phyloP scores from a whole-genome alignment of 768 basidiomycete species.

The Amanita fuliginea region DNA sequence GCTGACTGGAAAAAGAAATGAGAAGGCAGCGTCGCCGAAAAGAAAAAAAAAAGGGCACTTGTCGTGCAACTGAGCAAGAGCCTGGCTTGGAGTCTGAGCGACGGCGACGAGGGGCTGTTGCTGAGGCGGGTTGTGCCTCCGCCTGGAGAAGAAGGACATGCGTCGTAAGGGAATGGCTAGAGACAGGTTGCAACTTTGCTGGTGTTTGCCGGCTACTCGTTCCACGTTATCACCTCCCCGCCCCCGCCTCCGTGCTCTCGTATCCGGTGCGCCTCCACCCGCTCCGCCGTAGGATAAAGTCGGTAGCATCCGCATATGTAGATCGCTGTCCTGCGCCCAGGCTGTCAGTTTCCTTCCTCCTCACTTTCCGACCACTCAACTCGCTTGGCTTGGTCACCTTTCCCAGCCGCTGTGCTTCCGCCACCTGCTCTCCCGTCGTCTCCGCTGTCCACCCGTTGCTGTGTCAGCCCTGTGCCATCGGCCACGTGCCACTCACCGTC shows the following conservation, averaged over 20 bases:
- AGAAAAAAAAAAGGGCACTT: conserved; percentile 9
- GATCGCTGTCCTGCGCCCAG: conserved; percentile 60
- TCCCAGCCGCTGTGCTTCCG: conserved; percentile 32
- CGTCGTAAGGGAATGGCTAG: conserved; percentile 66
- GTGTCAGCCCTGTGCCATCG: not conserved
- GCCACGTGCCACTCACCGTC: conserved; percentile 29
- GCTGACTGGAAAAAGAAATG: conserved; percentile 16
- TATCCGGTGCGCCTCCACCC: conserved; percentile 59
- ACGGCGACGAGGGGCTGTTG: conserved; percentile 38
- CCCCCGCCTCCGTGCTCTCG: conserved; percentile 42
- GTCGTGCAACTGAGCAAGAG: conserved; percentile 46
- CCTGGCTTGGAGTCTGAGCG: conserved; percentile 56
- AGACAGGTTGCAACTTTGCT: conserved; percentile 7
- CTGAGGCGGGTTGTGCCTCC: conserved; percentile 53
- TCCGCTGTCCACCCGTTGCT: conserved; percentile 22
- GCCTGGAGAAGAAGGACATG: conserved; percentile 93
- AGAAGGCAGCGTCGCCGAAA: conserved; percentile 5
- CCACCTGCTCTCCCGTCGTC: conserved; percentile 45
- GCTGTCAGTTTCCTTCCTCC: not conserved
- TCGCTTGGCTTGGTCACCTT: conserved; percentile 56
- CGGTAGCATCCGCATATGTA: conserved; percentile 71
- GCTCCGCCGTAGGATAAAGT: conserved; percentile 60
- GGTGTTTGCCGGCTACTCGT: conserved; percentile 17
- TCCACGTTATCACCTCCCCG: conserved; percentile 57
- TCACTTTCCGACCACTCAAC: conserved; percentile 29